Conservation (phyloP, 2,329 filamentous ascomycete species). For the Alternaria panax region DNA sequence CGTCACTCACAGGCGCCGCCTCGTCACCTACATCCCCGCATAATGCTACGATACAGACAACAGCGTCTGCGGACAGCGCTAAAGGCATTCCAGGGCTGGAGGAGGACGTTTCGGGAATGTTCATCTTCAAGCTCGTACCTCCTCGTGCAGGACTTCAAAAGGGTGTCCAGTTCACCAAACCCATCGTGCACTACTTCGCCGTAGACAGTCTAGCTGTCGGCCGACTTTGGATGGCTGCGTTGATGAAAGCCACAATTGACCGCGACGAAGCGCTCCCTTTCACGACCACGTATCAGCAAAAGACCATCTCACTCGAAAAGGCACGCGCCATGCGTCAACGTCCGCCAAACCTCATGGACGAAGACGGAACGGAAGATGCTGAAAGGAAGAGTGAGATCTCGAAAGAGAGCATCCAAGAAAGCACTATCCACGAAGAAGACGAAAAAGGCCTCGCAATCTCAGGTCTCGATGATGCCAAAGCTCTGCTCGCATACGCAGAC, state of each 20-base stretch:
- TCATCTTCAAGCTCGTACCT: constrained; percentile 98
- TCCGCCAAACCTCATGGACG: constrained; percentile 83
- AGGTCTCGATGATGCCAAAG: constrained; percentile 47
- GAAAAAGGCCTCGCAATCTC: constrained; percentile 50
- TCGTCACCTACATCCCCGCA: constrained; percentile 67
- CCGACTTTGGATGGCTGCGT: constrained; percentile 94
- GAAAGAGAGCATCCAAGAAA: constrained; percentile 47
- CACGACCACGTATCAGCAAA: constrained; percentile 93
- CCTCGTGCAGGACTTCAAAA: constrained; percentile 85
- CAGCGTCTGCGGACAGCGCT: constrained; percentile 49
- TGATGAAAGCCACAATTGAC: constrained; percentile 99
- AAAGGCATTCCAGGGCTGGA: constrained; percentile 39
- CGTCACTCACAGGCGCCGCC: constrained; percentile 87
- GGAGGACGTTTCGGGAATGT: constrained; percentile 70
- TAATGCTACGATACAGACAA: constrained; percentile 49
- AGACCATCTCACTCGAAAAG: constrained; percentile 91
- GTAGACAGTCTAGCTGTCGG: constrained; percentile 89
- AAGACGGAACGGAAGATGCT: constrained; percentile 43
- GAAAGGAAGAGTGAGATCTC: constrained; percentile 41
- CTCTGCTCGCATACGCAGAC: constrained; percentile 44
- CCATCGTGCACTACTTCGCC: constrained; percentile 96
- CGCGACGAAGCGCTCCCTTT: constrained; percentile 79
- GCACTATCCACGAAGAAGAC: constrained; percentile 49
- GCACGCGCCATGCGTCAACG: constrained; percentile 87
- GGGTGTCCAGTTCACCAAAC: constrained; percentile 96